Evolutionary conservation across 768 basidiomycete species (phyloP).

Genomic region (Pseudohyphozyma bogoriensis): DNA sequence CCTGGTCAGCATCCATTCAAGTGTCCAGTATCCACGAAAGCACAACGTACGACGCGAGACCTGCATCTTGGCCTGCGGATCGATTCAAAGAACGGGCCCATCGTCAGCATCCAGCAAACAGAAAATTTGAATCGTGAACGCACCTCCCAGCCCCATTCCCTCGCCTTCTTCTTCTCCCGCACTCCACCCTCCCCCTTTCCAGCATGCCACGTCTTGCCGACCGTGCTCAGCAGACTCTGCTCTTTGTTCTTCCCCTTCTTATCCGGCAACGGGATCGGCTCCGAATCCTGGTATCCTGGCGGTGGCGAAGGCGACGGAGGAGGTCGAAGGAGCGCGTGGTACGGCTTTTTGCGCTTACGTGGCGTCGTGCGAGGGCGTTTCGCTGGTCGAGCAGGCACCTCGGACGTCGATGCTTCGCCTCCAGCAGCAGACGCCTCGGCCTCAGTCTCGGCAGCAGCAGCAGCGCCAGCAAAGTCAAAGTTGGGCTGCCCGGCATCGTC

Average conservation of each 20-base stretch:
- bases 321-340: slow-evolving; percentile 25
- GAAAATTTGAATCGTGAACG: slow-evolving; percentile 31
- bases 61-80: slow-evolving; percentile 75
- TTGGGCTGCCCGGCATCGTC: slow-evolving; percentile 26
- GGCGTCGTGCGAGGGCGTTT: slow-evolving; percentile 36
- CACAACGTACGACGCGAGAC: slow-evolving; percentile 72
- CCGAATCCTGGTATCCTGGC: slow-evolving; percentile 2
- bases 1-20: no score
- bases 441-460: slow-evolving; percentile 8
- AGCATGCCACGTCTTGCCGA: slow-evolving; percentile 31
- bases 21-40: no score
- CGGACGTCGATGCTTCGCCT: neutral
- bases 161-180: slow-evolving; percentile 51
- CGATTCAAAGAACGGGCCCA: neutral
- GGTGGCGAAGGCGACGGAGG: slow-evolving; percentile 8
- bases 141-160: slow-evolving; percentile 86
- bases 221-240: slow-evolving; percentile 23
- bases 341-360: slow-evolving; percentile 18
- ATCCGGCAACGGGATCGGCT: slow-evolving; percentile 23
- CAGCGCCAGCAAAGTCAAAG: slow-evolving; percentile 1
- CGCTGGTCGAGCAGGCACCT: slow-evolving; percentile 45
- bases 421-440: neutral
- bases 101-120: slow-evolving; percentile 8
- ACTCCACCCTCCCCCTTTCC: slow-evolving; percentile 31
- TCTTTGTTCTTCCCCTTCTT: slow-evolving; percentile 24